phyloP scores from a whole-genome alignment of 2,329 filamentous ascomycete species.

The Hypoxylon sp. region DNA sequence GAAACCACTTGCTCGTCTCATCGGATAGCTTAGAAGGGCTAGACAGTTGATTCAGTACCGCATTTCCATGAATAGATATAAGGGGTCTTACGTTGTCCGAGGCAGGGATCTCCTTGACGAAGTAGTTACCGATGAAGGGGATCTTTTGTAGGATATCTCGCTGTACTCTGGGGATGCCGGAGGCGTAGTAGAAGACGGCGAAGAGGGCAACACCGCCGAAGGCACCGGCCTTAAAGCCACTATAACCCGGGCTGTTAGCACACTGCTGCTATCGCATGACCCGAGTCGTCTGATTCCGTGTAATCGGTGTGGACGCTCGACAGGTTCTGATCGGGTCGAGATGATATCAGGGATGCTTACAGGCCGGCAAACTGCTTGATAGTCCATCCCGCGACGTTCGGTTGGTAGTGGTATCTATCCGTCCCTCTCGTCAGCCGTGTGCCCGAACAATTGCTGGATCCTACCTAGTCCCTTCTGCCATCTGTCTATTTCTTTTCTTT shows the following conservation, averaged over 20 bases:
- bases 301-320: not conserved
- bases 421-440: constrained; percentile 22
- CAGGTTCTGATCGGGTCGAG: not conserved
- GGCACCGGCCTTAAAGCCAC: constrained; percentile 63
- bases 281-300: not conserved
- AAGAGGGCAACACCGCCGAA: constrained; percentile 70
- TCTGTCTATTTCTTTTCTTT: constrained; percentile 2
- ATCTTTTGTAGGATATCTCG: constrained; percentile 71
- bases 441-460: not conserved
- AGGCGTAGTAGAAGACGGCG: constrained; percentile 69
- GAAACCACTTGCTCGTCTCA: constrained; percentile 3
- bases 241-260: constrained; percentile 46
- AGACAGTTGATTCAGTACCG: constrained; percentile 21
- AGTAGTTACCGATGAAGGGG: constrained; percentile 64
- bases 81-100: constrained; percentile 70
- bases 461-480: not conserved
- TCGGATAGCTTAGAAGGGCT: constrained; percentile 46
- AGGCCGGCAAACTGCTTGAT: constrained; percentile 59
- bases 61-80: not conserved
- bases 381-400: constrained; percentile 66
- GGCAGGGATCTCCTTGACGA: constrained; percentile 65
- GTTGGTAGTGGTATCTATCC: constrained; percentile 69
- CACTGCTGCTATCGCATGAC: not conserved
- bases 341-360: constrained; percentile 59
- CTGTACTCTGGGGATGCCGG: constrained; percentile 71